Evolutionary conservation across 495 filamentous ascomycete genomes (phyloP), one percentile per base, ranked within the genome.

Genomic region (Beverwykella pulmonaria): DNA sequence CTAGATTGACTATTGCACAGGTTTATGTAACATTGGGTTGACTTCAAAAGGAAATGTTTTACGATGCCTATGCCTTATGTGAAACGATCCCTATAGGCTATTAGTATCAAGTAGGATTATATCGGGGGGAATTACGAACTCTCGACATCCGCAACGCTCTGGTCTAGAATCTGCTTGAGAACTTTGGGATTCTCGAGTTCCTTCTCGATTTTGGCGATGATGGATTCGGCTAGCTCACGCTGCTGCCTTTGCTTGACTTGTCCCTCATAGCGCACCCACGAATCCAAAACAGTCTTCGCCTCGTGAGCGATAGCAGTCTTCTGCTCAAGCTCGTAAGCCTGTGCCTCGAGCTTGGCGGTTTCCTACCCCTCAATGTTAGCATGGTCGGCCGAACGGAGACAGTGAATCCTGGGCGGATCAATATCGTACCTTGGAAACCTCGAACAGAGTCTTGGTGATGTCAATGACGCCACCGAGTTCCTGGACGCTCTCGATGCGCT

Each of bases 221-320:
- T 82, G 76, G 79, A 83, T 76, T 97, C 88, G 58, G 94, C 91
- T 70, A 99, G 85, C 86, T 99, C 94, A 78, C 84, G 88, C 85
- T 99, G 94, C 83, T 98, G 91, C 75, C 94, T 87, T 82, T 92
- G 89, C 90, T 97, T 99, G 74, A 98, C 92, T 83, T 98, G 94
- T 63, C 89, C 84, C 83, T 99, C 94, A 79, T 99, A 99, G 73
- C 94, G 87, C 61, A 97, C 92, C 94, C 95, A 98, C 55, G 92
- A 97, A 77, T 99, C 94, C 59, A 99, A 87, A 36, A 97, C 93
- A 53, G 84, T 73, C 87, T 97, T 98, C 68, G 93, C 95, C 85
- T 99, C 95, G 59, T 84, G 79, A 27, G 91, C 92, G 59, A 97
- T 82, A 56, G 90, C 88, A 57, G 92, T 96, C 78, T 84, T 88